These are phyloP conservation scores for Aspergillus fructus DNA, from an alignment of 2,329 filamentous ascomycete species.

Conservation along the genomic window DNA sequence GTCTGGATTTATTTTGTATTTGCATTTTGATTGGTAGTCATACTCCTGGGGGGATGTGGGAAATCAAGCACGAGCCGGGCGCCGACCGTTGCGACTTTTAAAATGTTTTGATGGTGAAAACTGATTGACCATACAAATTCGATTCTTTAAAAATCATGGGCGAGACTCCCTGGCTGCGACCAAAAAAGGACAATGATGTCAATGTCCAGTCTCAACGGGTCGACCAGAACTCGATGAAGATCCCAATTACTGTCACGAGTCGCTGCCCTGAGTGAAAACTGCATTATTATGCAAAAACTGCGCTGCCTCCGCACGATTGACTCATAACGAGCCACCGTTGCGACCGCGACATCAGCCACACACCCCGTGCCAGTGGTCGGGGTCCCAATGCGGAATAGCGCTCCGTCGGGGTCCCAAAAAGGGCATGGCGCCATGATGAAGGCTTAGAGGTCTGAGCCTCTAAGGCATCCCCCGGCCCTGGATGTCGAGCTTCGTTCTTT, in stretches of 20 bases:
- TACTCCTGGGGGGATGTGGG: neutral
- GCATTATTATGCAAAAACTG: neutral
- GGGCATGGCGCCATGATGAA: slow-evolving; percentile 16
- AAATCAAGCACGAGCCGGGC: neutral
- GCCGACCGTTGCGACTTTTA: neutral
- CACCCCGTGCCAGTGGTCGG: slow-evolving; percentile 16
- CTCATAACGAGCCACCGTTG: neutral
- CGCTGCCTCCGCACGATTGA: neutral
- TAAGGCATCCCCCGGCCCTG: neutral
- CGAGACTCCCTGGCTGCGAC: too few species aligned
- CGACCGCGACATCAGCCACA: neutral
- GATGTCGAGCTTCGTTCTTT: neutral
- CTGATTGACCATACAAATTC: neutral
- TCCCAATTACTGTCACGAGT: neutral
- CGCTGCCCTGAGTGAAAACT: too few species aligned
- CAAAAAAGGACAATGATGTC: too few species aligned
- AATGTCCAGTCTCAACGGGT: neutral
- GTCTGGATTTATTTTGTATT: neutral
- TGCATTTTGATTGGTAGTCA: too few species aligned
- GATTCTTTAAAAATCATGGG: neutral
- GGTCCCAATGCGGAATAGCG: slow-evolving; percentile 28
- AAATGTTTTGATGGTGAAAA: neutral
- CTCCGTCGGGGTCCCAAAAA: slow-evolving; percentile 28
- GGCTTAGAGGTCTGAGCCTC: slow-evolving; percentile 2
- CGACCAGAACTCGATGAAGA: neutral